Percentiles rank a stretch among this genome's conserved stretches.
Conservation (phyloP, 495 filamentous ascomycete genomes). For the Xylaria castorea region DNA sequence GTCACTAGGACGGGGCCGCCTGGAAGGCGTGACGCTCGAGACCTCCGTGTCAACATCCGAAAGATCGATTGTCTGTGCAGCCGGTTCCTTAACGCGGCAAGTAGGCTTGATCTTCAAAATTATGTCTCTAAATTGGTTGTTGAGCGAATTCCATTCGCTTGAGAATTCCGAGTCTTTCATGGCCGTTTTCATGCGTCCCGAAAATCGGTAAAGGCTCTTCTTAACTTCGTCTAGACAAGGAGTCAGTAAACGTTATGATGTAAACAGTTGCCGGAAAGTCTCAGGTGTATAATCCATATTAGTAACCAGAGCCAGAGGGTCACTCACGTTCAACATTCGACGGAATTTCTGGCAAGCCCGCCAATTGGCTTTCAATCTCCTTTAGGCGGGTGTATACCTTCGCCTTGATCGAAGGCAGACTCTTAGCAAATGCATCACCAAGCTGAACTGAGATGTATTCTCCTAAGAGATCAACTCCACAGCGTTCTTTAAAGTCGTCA, state of each 20-base stretch:
- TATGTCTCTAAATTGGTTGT: conserved; percentile 44
- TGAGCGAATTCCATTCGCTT: conserved; percentile 39
- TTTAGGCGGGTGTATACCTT: conserved; percentile 60
- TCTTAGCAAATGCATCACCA: conserved; percentile 35
- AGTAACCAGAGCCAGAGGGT: neutral
- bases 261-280: neutral
- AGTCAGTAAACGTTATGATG: neutral
- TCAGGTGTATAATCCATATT: neutral
- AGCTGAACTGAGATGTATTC: conserved; percentile 40
- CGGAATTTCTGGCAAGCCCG: conserved; percentile 62
- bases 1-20: conserved; percentile 35
- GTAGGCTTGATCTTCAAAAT: conserved; percentile 52
- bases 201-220: conserved; percentile 50
- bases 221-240: conserved; percentile 47
- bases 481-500: conserved; percentile 54
- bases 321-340: conserved; percentile 48
- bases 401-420: conserved; percentile 64
- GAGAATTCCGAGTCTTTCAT: conserved; percentile 44
- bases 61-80: conserved; percentile 41
- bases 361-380: conserved; percentile 55
- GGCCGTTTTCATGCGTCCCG: conserved; percentile 42
- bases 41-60: conserved; percentile 37
- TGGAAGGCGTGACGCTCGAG: conserved; percentile 31
- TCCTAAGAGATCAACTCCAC: conserved; percentile 59
- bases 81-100: conserved; percentile 46